Conservation (phyloP, 2,329 filamentous ascomycete species). For the Fusarium protoensiforme region DNA sequence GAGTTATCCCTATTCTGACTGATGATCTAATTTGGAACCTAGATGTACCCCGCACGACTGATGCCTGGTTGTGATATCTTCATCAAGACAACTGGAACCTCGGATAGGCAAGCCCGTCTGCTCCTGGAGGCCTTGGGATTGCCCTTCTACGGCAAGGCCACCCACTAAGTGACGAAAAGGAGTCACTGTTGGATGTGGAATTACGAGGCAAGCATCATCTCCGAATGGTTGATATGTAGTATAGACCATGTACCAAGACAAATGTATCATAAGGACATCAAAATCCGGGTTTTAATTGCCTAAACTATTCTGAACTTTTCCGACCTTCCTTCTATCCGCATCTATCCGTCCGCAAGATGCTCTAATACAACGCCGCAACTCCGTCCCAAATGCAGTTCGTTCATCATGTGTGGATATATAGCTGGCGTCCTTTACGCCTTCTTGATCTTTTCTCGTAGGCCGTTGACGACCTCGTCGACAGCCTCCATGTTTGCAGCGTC, state of each 20-base stretch:
- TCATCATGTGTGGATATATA: constrained; percentile 18
- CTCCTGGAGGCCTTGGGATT: constrained; percentile 63
- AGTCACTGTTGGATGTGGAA: constrained; percentile 8
- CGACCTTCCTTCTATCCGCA: constrained; percentile 7
- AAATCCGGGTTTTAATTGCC: constrained; percentile 28
- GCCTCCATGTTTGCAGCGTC: constrained; percentile 90
- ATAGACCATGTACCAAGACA: constrained; percentile 50
- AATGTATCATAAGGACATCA: constrained; percentile 47
- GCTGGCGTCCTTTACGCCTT: constrained; percentile 33
- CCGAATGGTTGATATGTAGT: constrained; percentile 40
- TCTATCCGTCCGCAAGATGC: constrained; percentile 4
- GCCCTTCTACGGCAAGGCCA: constrained; percentile 83
- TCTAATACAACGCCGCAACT: constrained; percentile 46
- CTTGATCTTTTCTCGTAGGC: constrained; percentile 67
- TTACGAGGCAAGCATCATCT: constrained; percentile 26
- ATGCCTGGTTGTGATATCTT: constrained; percentile 88
- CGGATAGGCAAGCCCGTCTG: constrained; percentile 85
- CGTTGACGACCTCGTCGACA: constrained; percentile 79
- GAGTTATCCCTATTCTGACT: not conserved
- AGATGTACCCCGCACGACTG: constrained; percentile 75
- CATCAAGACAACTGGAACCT: constrained; percentile 85
- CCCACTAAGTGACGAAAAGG: constrained; percentile 45
- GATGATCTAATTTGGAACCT: constrained; percentile 17
- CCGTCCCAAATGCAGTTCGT: constrained; percentile 48
- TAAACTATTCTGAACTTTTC: constrained; percentile 27